Base-by-base conservation (phyloP, 2,329 filamentous ascomycete genomes). In the Aspergillus thermomutatus region DNA sequence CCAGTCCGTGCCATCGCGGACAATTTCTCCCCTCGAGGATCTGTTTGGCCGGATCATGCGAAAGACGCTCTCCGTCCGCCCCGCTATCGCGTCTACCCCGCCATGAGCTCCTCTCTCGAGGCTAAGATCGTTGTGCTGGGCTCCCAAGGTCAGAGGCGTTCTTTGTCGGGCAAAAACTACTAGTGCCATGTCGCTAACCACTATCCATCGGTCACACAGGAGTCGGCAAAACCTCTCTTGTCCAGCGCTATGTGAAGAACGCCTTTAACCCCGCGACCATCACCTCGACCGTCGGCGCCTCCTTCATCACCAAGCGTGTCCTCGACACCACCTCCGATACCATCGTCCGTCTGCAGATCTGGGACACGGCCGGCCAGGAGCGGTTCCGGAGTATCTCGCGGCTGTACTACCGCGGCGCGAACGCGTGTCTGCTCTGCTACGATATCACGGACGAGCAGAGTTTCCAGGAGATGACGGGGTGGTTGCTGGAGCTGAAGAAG, bases 291-390 rank as follows among this genome's bases (percentile, higher is more conserved):
- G 86, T 92, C 57, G 89, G 89, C 70, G 89, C 89, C 27, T 90
- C 86, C 69, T 92, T 92, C 74, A 80, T 91, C 71, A 89, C 89
- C 46, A 92, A 92, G 76, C 85, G 87, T 68, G 87, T 92, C 58
- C 81, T 90, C 64, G 92, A 97, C 75, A 86, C 85, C 60, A 90
- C 96, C 71, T 90, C 88, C 23, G 90, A 93, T 67, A 94, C 91
- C 1, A 82, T 90, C 25, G 91, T 97, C 37, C 86, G 92, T n/a
- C 81, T 97, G 40, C 92, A 97, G 71, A 95, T 97, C 64, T 97
- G 92, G 92, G 92, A 97, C 72, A 97, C 92, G 34, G 91, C 93
- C 56, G 93, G 93, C 59, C 93, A 99, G 72, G 93, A 99, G 79
- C 87, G 93, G 55, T 99, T 97, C 74, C 87, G 93, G 66, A 92